Percentiles rank a stretch among this genome's conserved stretches.
These are phyloP conservation scores for Annulohypoxylon nitens DNA, from an alignment of 495 filamentous ascomycete genomes.

Conservation along the genomic window DNA sequence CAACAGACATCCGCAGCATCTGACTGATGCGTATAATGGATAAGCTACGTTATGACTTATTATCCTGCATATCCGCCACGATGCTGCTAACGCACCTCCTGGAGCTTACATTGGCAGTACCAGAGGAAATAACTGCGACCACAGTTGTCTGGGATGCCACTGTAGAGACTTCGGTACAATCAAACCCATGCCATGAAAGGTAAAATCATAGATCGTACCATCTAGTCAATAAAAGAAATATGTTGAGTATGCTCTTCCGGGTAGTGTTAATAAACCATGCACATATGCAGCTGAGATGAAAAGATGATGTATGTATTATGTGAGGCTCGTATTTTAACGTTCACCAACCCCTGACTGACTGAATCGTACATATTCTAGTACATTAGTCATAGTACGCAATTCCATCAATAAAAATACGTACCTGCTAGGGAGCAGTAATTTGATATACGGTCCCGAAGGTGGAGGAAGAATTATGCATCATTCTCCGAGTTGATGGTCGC, in stretches of 20 bases:
- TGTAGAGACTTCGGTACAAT: not conserved
- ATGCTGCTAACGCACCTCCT: conserved; percentile 2
- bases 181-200: not conserved
- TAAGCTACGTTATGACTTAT: not conserved
- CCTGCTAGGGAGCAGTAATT: not conserved
- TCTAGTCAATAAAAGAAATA: not conserved
- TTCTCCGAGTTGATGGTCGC: too few relatives aligned
- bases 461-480: not conserved
- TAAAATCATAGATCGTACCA: not conserved
- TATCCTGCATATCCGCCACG: not conserved
- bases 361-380: conserved; percentile 8
- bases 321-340: conserved; percentile 39
- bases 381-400: not conserved
- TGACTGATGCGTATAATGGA: not conserved
- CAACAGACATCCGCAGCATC: conserved; percentile 13
- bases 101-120: not conserved
- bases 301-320: conserved; percentile 39
- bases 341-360: conserved; percentile 25
- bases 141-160: conserved; percentile 11
- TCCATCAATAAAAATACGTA: not conserved
- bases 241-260: not conserved
- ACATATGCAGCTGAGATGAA: conserved; percentile 30
- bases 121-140: not conserved
- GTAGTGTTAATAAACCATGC: not conserved
- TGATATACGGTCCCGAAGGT: conserved; percentile 9